A percentile compares a stretch with the other conserved stretches of the same genome.
Evolutionary conservation across 495 filamentous ascomycete genomes (phyloP).

Genomic region (Letharia columbiana): DNA sequence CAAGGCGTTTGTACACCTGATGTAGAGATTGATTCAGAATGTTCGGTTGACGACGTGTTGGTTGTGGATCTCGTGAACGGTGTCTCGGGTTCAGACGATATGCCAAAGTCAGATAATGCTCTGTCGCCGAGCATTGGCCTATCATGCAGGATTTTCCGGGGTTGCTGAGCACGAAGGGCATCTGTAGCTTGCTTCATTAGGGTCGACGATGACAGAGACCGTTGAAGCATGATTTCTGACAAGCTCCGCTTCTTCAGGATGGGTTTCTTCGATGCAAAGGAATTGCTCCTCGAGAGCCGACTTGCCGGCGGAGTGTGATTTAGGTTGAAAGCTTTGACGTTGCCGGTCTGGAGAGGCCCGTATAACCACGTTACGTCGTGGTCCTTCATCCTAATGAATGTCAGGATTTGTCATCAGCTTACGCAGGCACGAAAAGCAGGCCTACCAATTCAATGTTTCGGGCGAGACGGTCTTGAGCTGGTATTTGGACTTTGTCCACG

Average conservation of each 20-base stretch:
- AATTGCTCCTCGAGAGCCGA: constrained; percentile 67
- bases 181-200: constrained; percentile 90
- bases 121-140: constrained; percentile 41
- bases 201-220: constrained; percentile 81
- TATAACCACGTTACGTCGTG: constrained; percentile 98
- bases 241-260: constrained; percentile 95
- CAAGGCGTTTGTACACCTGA: constrained; percentile 54
- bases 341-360: constrained; percentile 73
- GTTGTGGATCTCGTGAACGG: constrained; percentile 21
- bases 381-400: constrained; percentile 71
- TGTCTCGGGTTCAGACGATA: constrained; percentile 26
- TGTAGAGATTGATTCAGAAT: constrained; percentile 31
- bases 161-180: constrained; percentile 82
- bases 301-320: constrained; percentile 47
- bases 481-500: constrained; percentile 90
- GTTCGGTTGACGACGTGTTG: constrained; percentile 28
- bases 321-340: constrained; percentile 32
- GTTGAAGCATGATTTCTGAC: constrained; percentile 90
- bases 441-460: constrained; percentile 82
- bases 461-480: constrained; percentile 78
- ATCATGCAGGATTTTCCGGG: constrained; percentile 38
- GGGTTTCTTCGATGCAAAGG: constrained; percentile 78
- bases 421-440: constrained; percentile 17
- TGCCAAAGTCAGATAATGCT: constrained; percentile 59
- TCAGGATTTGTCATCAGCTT: constrained; percentile 11